Evolutionary conservation across 805 yeast species (phyloP), one percentile per base, ranked within the genome.

Genomic region (Wickerhamomyces tratensis): DNA sequence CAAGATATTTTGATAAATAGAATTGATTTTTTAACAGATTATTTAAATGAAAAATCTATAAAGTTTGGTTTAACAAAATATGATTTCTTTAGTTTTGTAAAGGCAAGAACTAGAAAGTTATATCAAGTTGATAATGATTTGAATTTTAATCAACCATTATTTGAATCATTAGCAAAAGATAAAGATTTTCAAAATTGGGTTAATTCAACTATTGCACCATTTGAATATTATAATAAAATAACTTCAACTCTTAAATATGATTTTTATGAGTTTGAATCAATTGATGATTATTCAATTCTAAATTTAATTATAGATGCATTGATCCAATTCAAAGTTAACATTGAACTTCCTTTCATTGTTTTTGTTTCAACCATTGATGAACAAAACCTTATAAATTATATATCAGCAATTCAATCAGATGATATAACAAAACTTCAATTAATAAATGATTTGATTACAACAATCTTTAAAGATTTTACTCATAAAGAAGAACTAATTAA

Each of bases 191-290:
- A 37, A 7, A 33, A 34, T 26, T 62, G 68, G 67, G 39, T 57
- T 9, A 33, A 50, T 15, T 60, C 60, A 1, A 46, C 57, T 3
- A 35, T 62, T 1, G 39, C 50, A 29, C 68, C 68, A 4, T 50
- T 59, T 41, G 46, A 54, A 14, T 59, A 58, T 46, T 41, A 53
- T 9, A 51, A 49, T 39, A 38, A 43, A 36, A 46, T 58, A n/a
- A 27, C 43, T 12, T 6, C n/a, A 12, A 37, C 38, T 9, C 25
- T 12, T 3, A 35, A 35, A 20, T 14, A 54, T 7, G 49, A 39
- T 11, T 53, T 62, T 5, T 37, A 35, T 26, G 53, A 53, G 6
- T 61, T 60, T 43, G 57, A 57, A 40, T 25, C 37, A 11, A 38
- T 54, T 39, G 27, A 38, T 9, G 41, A 49, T 2, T n/a, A 13